Percentiles rank a stretch among this genome's conserved stretches.
phyloP scores from a whole-genome alignment of 768 basidiomycete genomes.

The Lepiota venenata region DNA sequence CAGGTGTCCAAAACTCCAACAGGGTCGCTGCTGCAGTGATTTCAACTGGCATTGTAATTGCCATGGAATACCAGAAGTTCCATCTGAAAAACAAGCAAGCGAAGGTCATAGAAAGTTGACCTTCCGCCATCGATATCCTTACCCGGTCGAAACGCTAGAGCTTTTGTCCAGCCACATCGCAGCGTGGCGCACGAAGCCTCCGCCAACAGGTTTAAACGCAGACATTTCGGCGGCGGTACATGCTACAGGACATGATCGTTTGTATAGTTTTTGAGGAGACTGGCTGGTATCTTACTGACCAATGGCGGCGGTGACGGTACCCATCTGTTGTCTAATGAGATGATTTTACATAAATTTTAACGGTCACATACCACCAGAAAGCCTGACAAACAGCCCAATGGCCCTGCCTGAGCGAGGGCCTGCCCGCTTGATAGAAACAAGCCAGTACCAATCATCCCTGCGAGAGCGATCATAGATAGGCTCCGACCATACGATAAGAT shows the following conservation, averaged over 20 bases:
- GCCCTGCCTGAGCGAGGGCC: constrained; percentile 48
- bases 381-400: constrained; percentile 48
- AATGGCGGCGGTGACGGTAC: constrained; percentile 27
- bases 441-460: constrained; percentile 48
- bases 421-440: constrained; percentile 53
- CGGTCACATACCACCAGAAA: constrained; percentile 32
- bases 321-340: constrained; percentile 21
- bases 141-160: constrained; percentile 25
- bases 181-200: constrained; percentile 50
- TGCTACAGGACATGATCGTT: constrained; percentile 15
- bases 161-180: constrained; percentile 48
- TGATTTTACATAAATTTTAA: background rate
- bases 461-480: constrained; percentile 28
- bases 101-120: no score
- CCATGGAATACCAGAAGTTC: constrained; percentile 42
- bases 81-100: constrained; percentile 16
- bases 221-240: constrained; percentile 47
- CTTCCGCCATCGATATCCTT: background rate
- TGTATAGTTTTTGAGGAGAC: background rate
- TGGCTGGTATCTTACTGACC: constrained; percentile 14
- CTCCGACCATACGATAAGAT: constrained; percentile 13
- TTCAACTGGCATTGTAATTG: constrained; percentile 45
- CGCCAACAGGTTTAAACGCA: constrained; percentile 55
- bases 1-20: constrained; percentile 33
- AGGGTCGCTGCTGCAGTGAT: constrained; percentile 50